phyloP scores from a whole-genome alignment of 2,329 filamentous ascomycete species.

The Fusarium subtropicale region DNA sequence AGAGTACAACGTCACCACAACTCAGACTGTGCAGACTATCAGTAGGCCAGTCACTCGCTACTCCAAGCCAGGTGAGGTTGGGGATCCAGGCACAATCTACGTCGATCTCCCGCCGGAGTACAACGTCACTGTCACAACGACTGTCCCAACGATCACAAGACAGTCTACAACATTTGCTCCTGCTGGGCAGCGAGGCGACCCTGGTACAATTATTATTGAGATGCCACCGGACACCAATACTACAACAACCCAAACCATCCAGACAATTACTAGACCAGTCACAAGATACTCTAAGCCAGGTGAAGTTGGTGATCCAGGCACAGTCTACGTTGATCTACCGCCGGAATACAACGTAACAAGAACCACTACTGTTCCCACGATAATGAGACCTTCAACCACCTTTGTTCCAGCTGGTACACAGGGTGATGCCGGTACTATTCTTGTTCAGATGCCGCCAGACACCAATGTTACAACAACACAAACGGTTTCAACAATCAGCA shows the following conservation, averaged over 20 bases:
- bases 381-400: conserved; percentile 6
- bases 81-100: conserved; percentile 24
- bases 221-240: conserved; percentile 14
- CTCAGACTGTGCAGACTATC: conserved; percentile 3
- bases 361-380: conserved; percentile 13
- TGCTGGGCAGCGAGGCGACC: conserved; percentile 16
- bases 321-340: conserved; percentile 20
- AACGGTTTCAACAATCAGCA: conserved; percentile 15
- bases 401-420: conserved; percentile 15
- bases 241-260: conserved; percentile 18
- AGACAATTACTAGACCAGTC: conserved; percentile 12
- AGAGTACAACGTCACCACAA: conserved; percentile 14
- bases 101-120: conserved; percentile 23
- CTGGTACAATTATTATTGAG: conserved; percentile 17
- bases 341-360: conserved; percentile 20
- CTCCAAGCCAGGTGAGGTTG: neutral
- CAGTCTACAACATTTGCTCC: conserved; percentile 11
- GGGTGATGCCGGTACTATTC: conserved; percentile 25
- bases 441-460: conserved; percentile 19
- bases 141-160: conserved; percentile 7
- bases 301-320: conserved; percentile 14
- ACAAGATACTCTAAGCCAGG: conserved; percentile 11
- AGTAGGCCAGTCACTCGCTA: conserved; percentile 12
- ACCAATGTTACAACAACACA: conserved; percentile 23
- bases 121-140: conserved; percentile 30